Evolutionary conservation across 495 filamentous ascomycete species (phyloP).

Genomic region (Podospora didyma): DNA sequence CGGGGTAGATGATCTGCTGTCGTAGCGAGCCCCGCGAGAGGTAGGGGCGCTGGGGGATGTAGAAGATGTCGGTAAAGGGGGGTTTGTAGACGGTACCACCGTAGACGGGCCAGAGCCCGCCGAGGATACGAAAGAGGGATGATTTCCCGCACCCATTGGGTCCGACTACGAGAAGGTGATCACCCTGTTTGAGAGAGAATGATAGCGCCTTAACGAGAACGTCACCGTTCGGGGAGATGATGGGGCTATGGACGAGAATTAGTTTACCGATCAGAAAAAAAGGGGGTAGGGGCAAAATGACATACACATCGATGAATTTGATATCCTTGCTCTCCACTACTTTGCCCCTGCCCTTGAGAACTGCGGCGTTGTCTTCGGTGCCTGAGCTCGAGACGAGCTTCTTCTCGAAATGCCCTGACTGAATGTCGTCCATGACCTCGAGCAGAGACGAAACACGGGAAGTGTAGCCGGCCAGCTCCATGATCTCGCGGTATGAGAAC

Average conservation of each 20-base stretch:
- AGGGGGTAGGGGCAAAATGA: background rate
- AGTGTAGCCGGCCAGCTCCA: slow-evolving; percentile 93
- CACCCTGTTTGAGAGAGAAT: slow-evolving; percentile 78
- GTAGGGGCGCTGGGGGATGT: slow-evolving; percentile 95
- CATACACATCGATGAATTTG: slow-evolving; percentile 74
- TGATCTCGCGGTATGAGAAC: slow-evolving; percentile 97
- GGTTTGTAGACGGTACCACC: slow-evolving; percentile 90
- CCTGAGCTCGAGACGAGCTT: slow-evolving; percentile 86
- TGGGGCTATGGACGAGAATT: slow-evolving; percentile 48
- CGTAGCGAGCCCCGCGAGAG: slow-evolving; percentile 82
- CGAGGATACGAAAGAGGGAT: slow-evolving; percentile 90
- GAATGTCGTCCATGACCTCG: slow-evolving; percentile 91
- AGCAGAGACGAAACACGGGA: slow-evolving; percentile 83
- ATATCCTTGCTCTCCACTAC: slow-evolving; percentile 78
- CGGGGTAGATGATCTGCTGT: slow-evolving; percentile 95
- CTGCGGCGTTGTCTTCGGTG: slow-evolving; percentile 69
- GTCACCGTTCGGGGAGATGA: slow-evolving; percentile 94
- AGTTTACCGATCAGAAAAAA: slow-evolving; percentile 3
- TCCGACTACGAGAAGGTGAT: slow-evolving; percentile 91
- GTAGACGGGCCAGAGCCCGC: slow-evolving; percentile 98
- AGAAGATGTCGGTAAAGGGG: slow-evolving; percentile 87
- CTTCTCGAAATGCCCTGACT: slow-evolving; percentile 87
- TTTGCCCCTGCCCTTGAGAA: slow-evolving; percentile 73
- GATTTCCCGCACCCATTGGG: slow-evolving; percentile 98
- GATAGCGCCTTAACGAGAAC: slow-evolving; percentile 78